phyloP scores from a whole-genome alignment of 495 filamentous ascomycete genomes.

The Neurospora sp. region DNA sequence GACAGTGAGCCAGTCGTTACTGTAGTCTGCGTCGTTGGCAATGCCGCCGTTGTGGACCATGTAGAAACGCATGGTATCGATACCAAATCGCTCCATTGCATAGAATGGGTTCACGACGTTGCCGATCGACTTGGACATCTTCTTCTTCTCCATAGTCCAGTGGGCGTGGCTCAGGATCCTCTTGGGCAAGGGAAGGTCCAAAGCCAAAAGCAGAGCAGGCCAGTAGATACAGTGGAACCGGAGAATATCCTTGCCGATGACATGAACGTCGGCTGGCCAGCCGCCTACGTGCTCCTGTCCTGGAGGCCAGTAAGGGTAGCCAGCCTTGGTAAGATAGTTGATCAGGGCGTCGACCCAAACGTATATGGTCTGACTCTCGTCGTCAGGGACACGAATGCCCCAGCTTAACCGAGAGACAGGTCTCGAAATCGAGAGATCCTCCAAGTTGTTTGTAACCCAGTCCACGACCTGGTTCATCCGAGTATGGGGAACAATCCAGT shows the following conservation, averaged over 20 bases:
- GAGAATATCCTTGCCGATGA: conserved; percentile 93
- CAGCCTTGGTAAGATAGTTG: conserved; percentile 82
- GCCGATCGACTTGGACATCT: conserved; percentile 93
- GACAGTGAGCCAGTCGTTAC: conserved; percentile 61
- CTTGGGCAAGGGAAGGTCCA: conserved; percentile 73
- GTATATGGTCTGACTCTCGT: conserved; percentile 83
- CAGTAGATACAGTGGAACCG: conserved; percentile 97
- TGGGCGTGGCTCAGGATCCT: conserved; percentile 82
- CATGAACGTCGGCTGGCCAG: conserved; percentile 88
- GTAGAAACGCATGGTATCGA: conserved; percentile 83
- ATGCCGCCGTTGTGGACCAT: conserved; percentile 69
- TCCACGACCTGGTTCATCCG: conserved; percentile 61
- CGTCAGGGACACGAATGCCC: conserved; percentile 85
- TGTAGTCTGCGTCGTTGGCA: conserved; percentile 68
- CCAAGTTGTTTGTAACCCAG: conserved; percentile 58
- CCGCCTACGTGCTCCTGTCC: conserved; percentile 43
- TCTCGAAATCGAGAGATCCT: conserved; percentile 83
- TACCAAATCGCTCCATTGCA: conserved; percentile 78
- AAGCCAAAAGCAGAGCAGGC: conserved; percentile 89
- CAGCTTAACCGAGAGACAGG: conserved; percentile 68
- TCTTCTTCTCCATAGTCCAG: conserved; percentile 80
- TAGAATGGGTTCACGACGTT: conserved; percentile 95
- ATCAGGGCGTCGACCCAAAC: conserved; percentile 95
- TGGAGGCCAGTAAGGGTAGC: conserved; percentile 67
- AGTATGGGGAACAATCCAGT: conserved; percentile 56